Base-by-base conservation (phyloP, 2,329 filamentous ascomycete species). In the Leptoxyphium fumago region DNA sequence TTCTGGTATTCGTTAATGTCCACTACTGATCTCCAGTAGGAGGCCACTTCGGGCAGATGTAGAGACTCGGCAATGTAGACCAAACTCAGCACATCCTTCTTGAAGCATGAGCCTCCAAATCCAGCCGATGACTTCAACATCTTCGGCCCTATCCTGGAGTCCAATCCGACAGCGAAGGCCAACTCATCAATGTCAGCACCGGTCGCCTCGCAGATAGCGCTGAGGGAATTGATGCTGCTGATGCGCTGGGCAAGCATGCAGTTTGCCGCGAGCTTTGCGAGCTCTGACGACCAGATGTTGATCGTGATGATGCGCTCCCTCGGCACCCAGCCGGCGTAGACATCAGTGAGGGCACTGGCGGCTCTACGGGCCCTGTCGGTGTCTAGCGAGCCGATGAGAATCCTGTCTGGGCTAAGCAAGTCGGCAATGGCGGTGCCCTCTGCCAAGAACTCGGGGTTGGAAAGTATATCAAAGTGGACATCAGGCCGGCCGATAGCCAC, bases 71-170 rank as follows among this genome's bases (percentile, higher is more conserved):
- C 78, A 28, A 88, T 70, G 62, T 88, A 86, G 14, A 80, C 74
- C 32, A 89, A 66, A 60, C 75, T 82, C 41, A 84, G 69, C 38
- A 87, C 75, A 56, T 89, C 84, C 63, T 89, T 89, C 61, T 81
- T 78, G 69, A 89, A 87, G 63, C 84, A 89, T 48, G 77, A 82
- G 15, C 84, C 84, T 44, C 84, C 83, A 55, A 88, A 89, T 13
- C 84, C 84, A 29, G 86, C 74, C 34, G 78, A 79, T 7, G 83
- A 78, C 62, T 82, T 80, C 36, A 89, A 68, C 63, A 86, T 84
- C 58, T 79, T 77, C 48, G 73, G 68, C 6, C 84, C 84, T 46
- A 89, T 84, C 41, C 84, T 73, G 7, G 71, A 70, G 54, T 89
- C 84, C 36, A 54, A 49, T 41, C 84, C 84, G 28, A 84, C 71